These are phyloP conservation scores for Boletales sp. DNA, from an alignment of 768 basidiomycete species.

Conservation along the genomic window DNA sequence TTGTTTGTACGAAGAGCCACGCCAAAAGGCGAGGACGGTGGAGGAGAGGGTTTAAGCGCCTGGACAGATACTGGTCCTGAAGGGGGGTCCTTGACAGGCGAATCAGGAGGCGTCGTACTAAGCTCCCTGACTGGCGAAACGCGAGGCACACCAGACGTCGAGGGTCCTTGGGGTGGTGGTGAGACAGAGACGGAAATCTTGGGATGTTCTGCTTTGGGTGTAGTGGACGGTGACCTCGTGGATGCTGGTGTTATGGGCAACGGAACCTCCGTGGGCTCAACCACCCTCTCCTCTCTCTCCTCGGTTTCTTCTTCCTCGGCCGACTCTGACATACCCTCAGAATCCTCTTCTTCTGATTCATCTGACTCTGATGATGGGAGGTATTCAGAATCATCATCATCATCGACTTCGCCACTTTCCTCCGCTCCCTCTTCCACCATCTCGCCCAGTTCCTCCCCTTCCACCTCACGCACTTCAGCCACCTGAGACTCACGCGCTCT, in stretches of 20 bases:
- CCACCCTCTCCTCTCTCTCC: constrained; percentile 10
- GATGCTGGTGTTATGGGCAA: constrained; percentile 31
- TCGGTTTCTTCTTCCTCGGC: constrained; percentile 22
- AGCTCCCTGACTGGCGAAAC: constrained; percentile 4
- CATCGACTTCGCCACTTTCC: constrained; percentile 16
- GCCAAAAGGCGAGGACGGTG: constrained; percentile 38
- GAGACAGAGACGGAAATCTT: constrained; percentile 29
- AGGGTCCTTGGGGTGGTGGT: no score
- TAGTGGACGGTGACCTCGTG: constrained; percentile 54
- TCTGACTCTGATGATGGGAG: neutral
- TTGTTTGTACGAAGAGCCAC: constrained; percentile 44
- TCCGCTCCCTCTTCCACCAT: constrained; percentile 20
- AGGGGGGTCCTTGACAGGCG: constrained; percentile 47
- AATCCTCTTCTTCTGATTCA: constrained; percentile 10
- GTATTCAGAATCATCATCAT: constrained; percentile 13
- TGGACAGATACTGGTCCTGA: constrained; percentile 15
- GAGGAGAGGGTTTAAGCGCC: constrained; percentile 14
- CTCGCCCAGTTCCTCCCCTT: constrained; percentile 25
- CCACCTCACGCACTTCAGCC: constrained; percentile 22
- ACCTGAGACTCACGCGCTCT: no score
- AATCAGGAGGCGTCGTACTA: constrained; percentile 63
- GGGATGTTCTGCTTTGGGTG: constrained; percentile 54
- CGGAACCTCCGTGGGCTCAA: constrained; percentile 23
- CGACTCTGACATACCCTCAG: constrained; percentile 25
- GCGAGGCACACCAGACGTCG: no score